Percentiles rank a stretch among this genome's conserved stretches.
Evolutionary conservation across 495 filamentous ascomycete genomes (phyloP).

Genomic region (Trichoderma reesei): DNA sequence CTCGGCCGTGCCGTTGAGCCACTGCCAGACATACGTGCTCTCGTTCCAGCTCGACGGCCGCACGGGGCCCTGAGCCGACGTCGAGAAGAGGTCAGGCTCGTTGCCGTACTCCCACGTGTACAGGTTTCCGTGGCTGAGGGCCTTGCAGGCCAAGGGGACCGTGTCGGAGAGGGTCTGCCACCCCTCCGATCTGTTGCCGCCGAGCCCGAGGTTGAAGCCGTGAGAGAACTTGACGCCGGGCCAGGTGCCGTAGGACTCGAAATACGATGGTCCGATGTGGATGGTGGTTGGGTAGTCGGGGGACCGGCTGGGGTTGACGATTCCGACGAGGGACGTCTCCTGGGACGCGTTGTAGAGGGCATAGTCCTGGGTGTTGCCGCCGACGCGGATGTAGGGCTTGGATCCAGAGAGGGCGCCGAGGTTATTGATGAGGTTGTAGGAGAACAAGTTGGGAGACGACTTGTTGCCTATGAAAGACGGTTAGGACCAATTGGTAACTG

Average conservation of each 20-base stretch:
- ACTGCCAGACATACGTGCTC: slow-evolving; percentile 48
- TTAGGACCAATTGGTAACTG: neutral
- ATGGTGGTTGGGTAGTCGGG: slow-evolving; percentile 53
- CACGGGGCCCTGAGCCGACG: slow-evolving; percentile 42
- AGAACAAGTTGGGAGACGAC: slow-evolving; percentile 45
- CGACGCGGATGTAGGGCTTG: slow-evolving; percentile 50
- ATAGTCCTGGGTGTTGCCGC: slow-evolving; percentile 55
- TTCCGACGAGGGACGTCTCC: slow-evolving; percentile 44
- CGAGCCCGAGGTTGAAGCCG: slow-evolving; percentile 53
- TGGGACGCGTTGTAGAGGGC: slow-evolving; percentile 50
- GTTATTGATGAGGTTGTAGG: slow-evolving; percentile 46
- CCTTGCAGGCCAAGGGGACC: slow-evolving; percentile 50
- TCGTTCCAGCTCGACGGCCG: slow-evolving; percentile 48
- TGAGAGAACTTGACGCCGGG: slow-evolving; percentile 48
- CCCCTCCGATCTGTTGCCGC: slow-evolving; percentile 42
- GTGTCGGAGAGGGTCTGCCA: slow-evolving; percentile 45
- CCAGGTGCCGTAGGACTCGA: slow-evolving; percentile 56
- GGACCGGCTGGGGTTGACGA: slow-evolving; percentile 37
- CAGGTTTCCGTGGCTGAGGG: slow-evolving; percentile 39
- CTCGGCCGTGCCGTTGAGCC: slow-evolving; percentile 43
- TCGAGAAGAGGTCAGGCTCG: slow-evolving; percentile 55
- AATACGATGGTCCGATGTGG: slow-evolving; percentile 52
- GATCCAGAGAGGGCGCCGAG: slow-evolving; percentile 36
- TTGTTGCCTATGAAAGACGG: slow-evolving; percentile 28
- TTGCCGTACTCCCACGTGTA: slow-evolving; percentile 57